Evolutionary conservation across 192 early-diverging fungal genomes (phyloP).

Genomic region (Backusella westeae): DNA sequence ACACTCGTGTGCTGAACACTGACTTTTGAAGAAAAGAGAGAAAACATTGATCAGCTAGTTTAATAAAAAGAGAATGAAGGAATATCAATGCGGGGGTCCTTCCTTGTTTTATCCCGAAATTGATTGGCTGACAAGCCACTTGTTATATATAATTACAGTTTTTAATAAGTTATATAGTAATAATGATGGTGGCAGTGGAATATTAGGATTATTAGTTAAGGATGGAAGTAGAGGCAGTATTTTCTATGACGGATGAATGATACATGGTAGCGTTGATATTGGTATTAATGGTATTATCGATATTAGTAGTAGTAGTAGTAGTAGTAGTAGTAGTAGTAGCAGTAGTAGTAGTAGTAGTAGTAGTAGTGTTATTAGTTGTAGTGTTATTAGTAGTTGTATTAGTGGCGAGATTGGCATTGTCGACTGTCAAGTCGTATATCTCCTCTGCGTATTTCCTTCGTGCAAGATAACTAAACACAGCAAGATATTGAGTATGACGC

Average conservation of each 20-base stretch:
- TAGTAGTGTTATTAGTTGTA: neutral
- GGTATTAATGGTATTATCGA: neutral
- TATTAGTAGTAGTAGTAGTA: neutral
- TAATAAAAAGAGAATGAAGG: neutral
- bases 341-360: neutral
- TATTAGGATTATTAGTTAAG: neutral
- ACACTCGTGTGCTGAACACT: neutral
- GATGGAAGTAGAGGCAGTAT: neutral
- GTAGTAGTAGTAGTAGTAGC: neutral
- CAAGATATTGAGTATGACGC: neutral
- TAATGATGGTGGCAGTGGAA: neutral
- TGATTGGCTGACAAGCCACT: neutral
- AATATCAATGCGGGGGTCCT: neutral
- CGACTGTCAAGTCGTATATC: neutral
- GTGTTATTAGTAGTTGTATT: neutral
- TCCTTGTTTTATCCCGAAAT: neutral
- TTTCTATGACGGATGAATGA: neutral
- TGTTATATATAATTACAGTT: neutral
- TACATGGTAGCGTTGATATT: neutral
- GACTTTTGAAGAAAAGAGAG: neutral
- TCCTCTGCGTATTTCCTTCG: constrained; percentile 17
- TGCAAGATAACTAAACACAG: constrained; percentile 1
- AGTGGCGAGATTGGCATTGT: neutral
- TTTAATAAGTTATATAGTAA: neutral
- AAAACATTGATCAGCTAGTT: neutral